Percentiles rank a stretch among this genome's conserved stretches.
phyloP scores from a whole-genome alignment of 768 basidiomycete genomes.

The Termitomyces sp. region DNA sequence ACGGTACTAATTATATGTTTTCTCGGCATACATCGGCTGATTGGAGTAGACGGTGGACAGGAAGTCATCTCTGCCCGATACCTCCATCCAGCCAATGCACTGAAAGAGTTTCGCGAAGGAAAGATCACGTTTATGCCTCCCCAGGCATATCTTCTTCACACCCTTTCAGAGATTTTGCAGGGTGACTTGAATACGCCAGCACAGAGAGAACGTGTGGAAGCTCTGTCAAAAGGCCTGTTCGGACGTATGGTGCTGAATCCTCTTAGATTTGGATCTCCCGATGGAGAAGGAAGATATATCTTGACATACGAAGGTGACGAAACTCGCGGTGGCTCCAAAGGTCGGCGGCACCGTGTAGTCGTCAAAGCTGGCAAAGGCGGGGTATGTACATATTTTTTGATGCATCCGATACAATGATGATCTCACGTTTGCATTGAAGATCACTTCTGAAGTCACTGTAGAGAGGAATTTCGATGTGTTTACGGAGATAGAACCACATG shows the following conservation, averaged over 20 bases:
- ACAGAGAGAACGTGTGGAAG: conserved; percentile 39
- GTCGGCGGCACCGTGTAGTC: conserved; percentile 53
- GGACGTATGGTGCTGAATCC: conserved; percentile 61
- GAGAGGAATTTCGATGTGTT: conserved; percentile 66
- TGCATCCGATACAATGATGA: not conserved
- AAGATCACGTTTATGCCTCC: conserved; percentile 66
- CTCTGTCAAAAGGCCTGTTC: conserved; percentile 49
- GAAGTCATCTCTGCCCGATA: conserved; percentile 71
- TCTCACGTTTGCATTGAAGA: conserved; percentile 24
- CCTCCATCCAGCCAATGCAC: conserved; percentile 45
- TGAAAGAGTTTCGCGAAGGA: conserved; percentile 44
- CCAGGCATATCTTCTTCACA: conserved; percentile 65
- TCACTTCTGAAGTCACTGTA: conserved; percentile 43
- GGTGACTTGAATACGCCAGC: conserved; percentile 33
- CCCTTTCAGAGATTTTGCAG: conserved; percentile 47
- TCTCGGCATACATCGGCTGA: not conserved
- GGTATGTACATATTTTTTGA: conserved; percentile 30
- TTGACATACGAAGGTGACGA: conserved; percentile 72
- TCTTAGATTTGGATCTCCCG: conserved; percentile 26
- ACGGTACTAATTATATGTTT: conserved; percentile 26
- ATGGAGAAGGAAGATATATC: conserved; percentile 38
- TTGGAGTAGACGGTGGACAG: conserved; percentile 47
- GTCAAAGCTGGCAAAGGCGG: conserved; percentile 42
- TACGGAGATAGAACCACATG: conserved; percentile 38
- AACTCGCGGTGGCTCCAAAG: conserved; percentile 51